Evolutionary conservation across 1,284 basidiomycete genomes (phyloP).

Genomic region (Leccinum fuscescens): DNA sequence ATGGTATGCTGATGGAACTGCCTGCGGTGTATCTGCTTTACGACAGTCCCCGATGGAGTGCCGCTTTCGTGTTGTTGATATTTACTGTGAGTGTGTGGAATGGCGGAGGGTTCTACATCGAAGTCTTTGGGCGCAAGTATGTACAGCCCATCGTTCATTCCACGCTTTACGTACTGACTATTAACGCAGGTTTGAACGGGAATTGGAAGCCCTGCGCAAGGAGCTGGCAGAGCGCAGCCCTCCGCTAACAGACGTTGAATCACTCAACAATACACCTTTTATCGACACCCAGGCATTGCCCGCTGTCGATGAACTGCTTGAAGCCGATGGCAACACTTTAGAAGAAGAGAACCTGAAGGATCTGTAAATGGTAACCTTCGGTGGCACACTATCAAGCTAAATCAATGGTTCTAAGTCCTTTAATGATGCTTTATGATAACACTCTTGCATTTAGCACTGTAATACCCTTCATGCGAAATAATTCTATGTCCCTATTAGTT

Average conservation of each 20-base stretch:
- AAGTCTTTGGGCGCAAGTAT: constrained; percentile 92
- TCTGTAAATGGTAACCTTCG: constrained; percentile 9
- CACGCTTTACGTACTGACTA: constrained; percentile 7
- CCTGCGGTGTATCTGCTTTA: constrained; percentile 84
- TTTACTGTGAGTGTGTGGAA: constrained; percentile 86
- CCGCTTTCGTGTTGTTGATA: constrained; percentile 72
- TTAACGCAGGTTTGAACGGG: constrained; percentile 75
- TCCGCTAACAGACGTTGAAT: constrained; percentile 38
- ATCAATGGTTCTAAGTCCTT: constrained; percentile 6
- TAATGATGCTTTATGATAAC: constrained; percentile 24
- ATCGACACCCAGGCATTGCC: constrained; percentile 25
- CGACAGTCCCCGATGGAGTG: constrained; percentile 72
- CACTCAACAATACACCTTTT: constrained; percentile 33
- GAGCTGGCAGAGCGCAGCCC: constrained; percentile 76
- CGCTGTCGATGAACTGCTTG: constrained; percentile 13
- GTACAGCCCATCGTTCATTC: constrained; percentile 31
- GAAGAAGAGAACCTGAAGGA: constrained; percentile 29
- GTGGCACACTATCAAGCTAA: constrained; percentile 11
- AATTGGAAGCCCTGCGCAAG: constrained; percentile 83
- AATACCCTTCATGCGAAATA: constrained; percentile 5
- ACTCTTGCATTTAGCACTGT: constrained; percentile 9
- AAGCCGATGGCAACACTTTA: constrained; percentile 1
- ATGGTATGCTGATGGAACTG: constrained; percentile 82
- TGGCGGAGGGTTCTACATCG: constrained; percentile 85
- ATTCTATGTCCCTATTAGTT: background rate